These are phyloP conservation scores for Vitis rotundifolia DNA, from an alignment of 164 flowering plant species.

Conservation along the genomic window DNA sequence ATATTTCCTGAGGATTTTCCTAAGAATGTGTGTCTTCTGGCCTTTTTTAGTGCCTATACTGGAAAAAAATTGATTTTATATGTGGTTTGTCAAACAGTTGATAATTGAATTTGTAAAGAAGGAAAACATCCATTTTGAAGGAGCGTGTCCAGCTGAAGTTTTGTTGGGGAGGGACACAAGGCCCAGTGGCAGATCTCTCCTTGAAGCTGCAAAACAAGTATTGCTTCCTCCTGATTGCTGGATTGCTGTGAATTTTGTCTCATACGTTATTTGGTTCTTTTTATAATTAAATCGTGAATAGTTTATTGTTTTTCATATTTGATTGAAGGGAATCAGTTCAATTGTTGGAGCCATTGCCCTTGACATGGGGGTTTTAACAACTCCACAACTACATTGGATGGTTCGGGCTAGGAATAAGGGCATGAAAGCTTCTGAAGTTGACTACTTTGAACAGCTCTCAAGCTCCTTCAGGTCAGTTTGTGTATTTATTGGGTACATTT, in stretches of 20 bases:
- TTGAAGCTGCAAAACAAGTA: conserved; percentile 88
- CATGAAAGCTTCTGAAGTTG: conserved; percentile 53
- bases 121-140: conserved; percentile 58
- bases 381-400: conserved; percentile 99
- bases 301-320: conserved; percentile 6
- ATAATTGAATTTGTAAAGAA: conserved; percentile 61
- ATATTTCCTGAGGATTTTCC: background rate
- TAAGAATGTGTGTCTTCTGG: background rate
- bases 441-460: conserved; percentile 68
- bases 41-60: no score
- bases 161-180: conserved; percentile 92
- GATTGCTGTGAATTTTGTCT: background rate
- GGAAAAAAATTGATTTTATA: background rate
- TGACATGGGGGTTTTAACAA: conserved; percentile 85
- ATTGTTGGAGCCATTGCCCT: conserved; percentile 54
- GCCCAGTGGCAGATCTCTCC: conserved; percentile 85
- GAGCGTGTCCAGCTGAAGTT: conserved; percentile 46
- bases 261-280: background rate
- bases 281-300: background rate
- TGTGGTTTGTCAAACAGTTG: conserved; percentile 45
- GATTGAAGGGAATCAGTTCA: conserved; percentile 69
- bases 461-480: conserved; percentile 66
- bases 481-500: background rate
- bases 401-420: conserved; percentile 80
- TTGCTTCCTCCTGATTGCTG: background rate